Conservation (phyloP, 2,329 filamentous ascomycete species). For the Cordyceps farinosa region DNA sequence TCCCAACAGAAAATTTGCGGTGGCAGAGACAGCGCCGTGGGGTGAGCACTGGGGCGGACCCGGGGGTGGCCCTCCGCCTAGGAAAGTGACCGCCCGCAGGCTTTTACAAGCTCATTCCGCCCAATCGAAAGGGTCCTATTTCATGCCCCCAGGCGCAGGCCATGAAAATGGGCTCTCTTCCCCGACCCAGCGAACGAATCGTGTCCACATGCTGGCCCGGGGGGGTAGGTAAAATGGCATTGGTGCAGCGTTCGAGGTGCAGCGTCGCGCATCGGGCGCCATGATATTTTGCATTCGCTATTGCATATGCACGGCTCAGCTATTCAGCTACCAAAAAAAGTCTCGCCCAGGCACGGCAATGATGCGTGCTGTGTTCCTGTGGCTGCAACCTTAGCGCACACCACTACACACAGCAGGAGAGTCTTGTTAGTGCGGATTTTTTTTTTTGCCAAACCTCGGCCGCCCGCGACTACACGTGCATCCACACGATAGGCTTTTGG, state of each 20-base stretch:
- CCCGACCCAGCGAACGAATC: neutral
- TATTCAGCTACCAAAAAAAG: neutral
- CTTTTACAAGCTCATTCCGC: neutral
- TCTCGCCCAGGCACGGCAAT: neutral
- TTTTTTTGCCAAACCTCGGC: slow-evolving; percentile 9
- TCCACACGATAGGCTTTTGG: neutral
- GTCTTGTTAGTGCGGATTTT: neutral
- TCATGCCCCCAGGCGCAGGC: neutral
- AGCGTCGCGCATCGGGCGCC: no score
- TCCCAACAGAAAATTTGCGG: slow-evolving; percentile 33
- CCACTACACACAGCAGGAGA: neutral
- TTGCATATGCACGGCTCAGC: neutral
- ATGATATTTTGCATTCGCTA: neutral
- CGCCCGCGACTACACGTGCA: slow-evolving; percentile 6
- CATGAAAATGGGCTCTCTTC: no score
- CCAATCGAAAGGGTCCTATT: slow-evolving; percentile 1
- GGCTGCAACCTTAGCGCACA: slow-evolving; percentile 9
- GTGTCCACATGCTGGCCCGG: neutral
- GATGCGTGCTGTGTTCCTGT: slow-evolving; percentile 2
- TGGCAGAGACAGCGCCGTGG: neutral
- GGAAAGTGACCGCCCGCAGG: neutral
- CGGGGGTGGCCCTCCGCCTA: neutral
- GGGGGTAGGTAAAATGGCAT: neutral
- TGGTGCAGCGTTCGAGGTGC: no score
- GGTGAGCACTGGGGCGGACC: neutral